phyloP scores from a whole-genome alignment of 23 red algal genomes.

The Pyropia yezoensis region DNA sequence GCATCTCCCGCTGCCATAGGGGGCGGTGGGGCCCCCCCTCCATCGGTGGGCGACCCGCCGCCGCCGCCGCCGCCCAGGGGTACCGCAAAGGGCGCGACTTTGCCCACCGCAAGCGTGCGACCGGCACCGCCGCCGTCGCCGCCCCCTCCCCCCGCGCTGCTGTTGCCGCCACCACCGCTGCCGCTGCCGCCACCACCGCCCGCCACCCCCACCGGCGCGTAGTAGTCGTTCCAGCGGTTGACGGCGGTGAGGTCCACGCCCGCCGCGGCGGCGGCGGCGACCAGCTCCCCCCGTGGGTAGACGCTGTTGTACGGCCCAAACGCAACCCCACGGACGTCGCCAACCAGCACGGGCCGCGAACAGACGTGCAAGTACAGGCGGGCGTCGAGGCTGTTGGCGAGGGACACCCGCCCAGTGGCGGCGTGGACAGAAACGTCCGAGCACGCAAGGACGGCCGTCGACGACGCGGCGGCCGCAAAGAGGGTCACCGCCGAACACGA shows the following conservation, averaged over 20 bases:
- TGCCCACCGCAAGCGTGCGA: constrained; percentile 28
- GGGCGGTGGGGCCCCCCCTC: background rate
- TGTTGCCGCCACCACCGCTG: constrained; percentile 3
- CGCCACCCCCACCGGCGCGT: constrained; percentile 12
- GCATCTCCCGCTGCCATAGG: too few species aligned
- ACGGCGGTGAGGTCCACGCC: constrained; percentile 22
- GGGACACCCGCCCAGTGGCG: constrained; percentile 27
- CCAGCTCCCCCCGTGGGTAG: constrained; percentile 31
- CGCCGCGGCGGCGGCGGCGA: constrained; percentile 17
- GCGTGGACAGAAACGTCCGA: constrained; percentile 43
- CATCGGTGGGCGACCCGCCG: constrained; percentile 15
- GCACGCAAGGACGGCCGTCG: constrained; percentile 64
- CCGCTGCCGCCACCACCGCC: constrained; percentile 8
- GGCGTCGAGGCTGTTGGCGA: constrained; percentile 78
- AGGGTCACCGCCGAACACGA: constrained; percentile 65
- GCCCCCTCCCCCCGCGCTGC: constrained; percentile 16
- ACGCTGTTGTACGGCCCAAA: constrained; percentile 84
- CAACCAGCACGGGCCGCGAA: constrained; percentile 46
- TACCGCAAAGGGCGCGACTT: constrained; percentile 61
- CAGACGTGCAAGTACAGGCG: constrained; percentile 64
- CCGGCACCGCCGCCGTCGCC: constrained; percentile 28
- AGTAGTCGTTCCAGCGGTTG: constrained; percentile 73
- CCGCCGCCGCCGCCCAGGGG: constrained; percentile 27
- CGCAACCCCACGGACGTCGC: constrained; percentile 60
- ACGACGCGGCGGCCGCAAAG: constrained; percentile 68